Evolutionary conservation across 371 early-diverging fungal species (phyloP), one percentile per base, ranked within the genome.

Genomic region (Mucor mucedo): DNA sequence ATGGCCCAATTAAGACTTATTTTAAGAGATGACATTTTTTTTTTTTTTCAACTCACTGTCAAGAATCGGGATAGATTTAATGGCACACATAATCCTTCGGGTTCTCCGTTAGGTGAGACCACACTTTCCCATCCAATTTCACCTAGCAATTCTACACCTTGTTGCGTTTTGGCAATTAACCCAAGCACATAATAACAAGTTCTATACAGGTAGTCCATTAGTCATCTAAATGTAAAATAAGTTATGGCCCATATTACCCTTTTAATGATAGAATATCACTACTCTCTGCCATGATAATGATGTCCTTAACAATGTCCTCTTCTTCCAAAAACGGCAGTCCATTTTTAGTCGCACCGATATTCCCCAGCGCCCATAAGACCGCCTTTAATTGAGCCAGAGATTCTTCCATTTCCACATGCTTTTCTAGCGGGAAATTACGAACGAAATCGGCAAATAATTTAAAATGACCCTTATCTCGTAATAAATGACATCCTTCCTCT

Each of bases 81-180:
- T 2, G 93, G 93, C 2, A 92, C 78, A 69, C 90, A 90, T 11
- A 92, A 60, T 1, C 90, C 89, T 55, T 84, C 81, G 14, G 80
- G 69, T 14, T 72, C 81, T 21, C 83, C 79, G 48, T 87, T 76
- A 4, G 84, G 69, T 28, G 78, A 78, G 16, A 85, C 60, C 6
- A 89, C 90, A 49, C 89, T 80, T 60, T 90, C 88, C 95, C 93
- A 95, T 13, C 89, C 91, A 52, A 89, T 75, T 39, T 89, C 87
- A 29, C 90, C 85, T 55, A 95, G 65, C 11, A 88, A 60, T 53
- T 91, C 93, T 16, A 86, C 83, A 8, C 93, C 94, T 60, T 84
- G 81, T 2, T 85, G 75, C 0, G 90, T 90, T 66, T 84, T 87
- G 44, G 88, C 81, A 28, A 93, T 80, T 35, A 94, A 66, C 0